Conservation (phyloP, 2,329 filamentous ascomycete species). For the Xylaria sp. region DNA sequence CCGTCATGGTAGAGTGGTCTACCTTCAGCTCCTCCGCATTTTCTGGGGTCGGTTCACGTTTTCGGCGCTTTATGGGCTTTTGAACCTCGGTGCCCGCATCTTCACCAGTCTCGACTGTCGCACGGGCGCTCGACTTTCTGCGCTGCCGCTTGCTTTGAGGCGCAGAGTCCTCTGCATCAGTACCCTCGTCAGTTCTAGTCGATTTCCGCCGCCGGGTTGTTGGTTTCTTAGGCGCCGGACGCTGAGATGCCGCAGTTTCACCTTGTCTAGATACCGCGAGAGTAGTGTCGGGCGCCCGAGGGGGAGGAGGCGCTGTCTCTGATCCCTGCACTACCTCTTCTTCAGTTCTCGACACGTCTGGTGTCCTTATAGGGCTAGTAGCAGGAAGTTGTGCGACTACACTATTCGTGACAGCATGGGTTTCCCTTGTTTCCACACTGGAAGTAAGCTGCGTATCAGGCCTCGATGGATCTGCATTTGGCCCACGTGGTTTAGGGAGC, state of each 20-base stretch:
- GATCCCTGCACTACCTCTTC: slow-evolving; percentile 27
- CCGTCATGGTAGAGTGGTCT: slow-evolving; percentile 73
- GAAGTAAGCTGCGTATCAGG: slow-evolving; percentile 25
- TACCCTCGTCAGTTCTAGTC: slow-evolving; percentile 31
- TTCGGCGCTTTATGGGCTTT: slow-evolving; percentile 48
- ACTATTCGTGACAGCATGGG: slow-evolving; percentile 1
- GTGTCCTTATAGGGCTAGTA: slow-evolving; percentile 20
- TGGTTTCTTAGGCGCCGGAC: slow-evolving; percentile 41
- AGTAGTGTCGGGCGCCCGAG: slow-evolving; percentile 36
- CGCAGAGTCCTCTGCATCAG: slow-evolving; percentile 34
- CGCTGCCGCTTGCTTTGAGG: slow-evolving; percentile 51
- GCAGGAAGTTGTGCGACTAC: slow-evolving; percentile 1
- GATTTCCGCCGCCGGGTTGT: slow-evolving; percentile 46
- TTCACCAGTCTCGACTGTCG: slow-evolving; percentile 38
- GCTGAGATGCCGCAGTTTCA: slow-evolving; percentile 27
- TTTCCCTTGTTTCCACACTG: slow-evolving; percentile 17
- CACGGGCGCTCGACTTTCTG: slow-evolving; percentile 40
- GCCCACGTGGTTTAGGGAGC: slow-evolving; percentile 23
- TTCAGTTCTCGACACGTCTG: slow-evolving; percentile 28
- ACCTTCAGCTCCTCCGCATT: slow-evolving; percentile 72
- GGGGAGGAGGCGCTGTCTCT: slow-evolving; percentile 41
- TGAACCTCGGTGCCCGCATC: slow-evolving; percentile 39
- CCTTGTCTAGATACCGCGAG: slow-evolving; percentile 30
- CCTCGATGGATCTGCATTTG: slow-evolving; percentile 28
- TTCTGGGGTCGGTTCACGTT: slow-evolving; percentile 68